These are phyloP conservation scores for Lentinula edodes DNA, from an alignment of 768 basidiomycete species.

Conservation along the genomic window DNA sequence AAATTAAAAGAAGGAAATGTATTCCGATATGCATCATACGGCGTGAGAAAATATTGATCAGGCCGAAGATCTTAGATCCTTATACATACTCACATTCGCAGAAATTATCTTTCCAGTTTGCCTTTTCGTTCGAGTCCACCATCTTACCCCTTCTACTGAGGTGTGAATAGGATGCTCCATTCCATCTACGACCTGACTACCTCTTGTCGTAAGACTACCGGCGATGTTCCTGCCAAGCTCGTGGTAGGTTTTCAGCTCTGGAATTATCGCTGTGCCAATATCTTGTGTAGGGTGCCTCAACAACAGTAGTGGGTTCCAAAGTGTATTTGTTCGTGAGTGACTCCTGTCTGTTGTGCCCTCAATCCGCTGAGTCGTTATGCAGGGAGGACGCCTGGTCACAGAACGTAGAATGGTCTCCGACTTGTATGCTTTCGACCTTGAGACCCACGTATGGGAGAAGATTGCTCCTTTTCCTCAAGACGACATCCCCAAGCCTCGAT, in stretches of 20 bases:
- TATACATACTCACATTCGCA: not conserved
- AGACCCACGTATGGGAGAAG: conserved; percentile 76
- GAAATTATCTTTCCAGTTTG: not conserved
- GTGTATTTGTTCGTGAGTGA: conserved; percentile 82
- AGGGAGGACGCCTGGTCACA: conserved; percentile 86
- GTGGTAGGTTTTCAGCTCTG: conserved; percentile 51
- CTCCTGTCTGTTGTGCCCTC: not conserved
- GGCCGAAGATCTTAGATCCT: not conserved
- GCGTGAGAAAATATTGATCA: not conserved
- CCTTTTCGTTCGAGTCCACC: not conserved
- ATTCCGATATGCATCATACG: not conserved
- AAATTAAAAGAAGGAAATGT: not conserved
- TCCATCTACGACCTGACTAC: conserved; percentile 90
- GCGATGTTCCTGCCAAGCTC: conserved; percentile 84
- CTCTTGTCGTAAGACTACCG: conserved; percentile 74
- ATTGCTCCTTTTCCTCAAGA: conserved; percentile 57
- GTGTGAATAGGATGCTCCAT: conserved; percentile 40
- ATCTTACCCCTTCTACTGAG: conserved; percentile 1
- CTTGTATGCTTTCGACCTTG: conserved; percentile 85
- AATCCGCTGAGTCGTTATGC: not conserved
- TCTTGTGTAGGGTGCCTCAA: conserved; percentile 70
- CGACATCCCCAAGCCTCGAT: conserved; percentile 74
- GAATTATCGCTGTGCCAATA: not conserved
- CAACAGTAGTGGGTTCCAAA: conserved; percentile 83
- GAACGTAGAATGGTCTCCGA: conserved; percentile 87